These are phyloP conservation scores for Tetraselmis striata DNA, from an alignment of 139 green algal genomes.

Conservation along the genomic window DNA sequence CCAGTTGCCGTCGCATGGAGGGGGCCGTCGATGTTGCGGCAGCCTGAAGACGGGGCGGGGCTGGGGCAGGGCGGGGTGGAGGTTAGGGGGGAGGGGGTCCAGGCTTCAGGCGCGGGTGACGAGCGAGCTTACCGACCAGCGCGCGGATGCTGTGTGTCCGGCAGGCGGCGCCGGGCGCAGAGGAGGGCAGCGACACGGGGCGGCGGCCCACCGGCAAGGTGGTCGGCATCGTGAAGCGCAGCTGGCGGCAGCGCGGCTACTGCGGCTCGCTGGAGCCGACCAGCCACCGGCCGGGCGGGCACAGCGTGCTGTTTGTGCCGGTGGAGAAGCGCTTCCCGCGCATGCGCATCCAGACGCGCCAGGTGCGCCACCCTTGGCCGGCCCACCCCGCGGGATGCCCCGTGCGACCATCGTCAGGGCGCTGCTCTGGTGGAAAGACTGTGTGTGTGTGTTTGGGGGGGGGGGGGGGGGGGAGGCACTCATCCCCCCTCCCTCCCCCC, in stretches of 20 bases:
- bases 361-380: conserved; percentile 23
- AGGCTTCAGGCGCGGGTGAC: too few relatives aligned
- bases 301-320: conserved; percentile 62
- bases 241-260: conserved; percentile 74
- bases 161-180: conserved; percentile 2
- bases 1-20: too few relatives aligned
- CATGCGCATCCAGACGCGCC: conserved; percentile 83
- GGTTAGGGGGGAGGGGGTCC: conserved; percentile 23
- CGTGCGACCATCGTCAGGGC: too few relatives aligned
- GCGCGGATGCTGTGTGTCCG: not conserved
- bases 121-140: too few relatives aligned
- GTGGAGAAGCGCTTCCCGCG: conserved; percentile 70
- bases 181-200: conserved; percentile 1
- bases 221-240: conserved; percentile 70
- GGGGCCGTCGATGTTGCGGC: too few relatives aligned
- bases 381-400: not conserved
- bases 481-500: not conserved
- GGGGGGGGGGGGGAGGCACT: not conserved
- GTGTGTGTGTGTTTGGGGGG: too few relatives aligned
- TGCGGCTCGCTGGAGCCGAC: conserved; percentile 54
- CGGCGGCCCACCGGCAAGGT: conserved; percentile 59
- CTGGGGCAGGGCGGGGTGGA: conserved; percentile 12
- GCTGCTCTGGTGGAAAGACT: too few relatives aligned
- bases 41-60: not conserved
- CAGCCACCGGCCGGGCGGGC: not conserved